A percentile compares a stretch with the other conserved stretches of the same genome.
Evolutionary conservation across 2,329 filamentous ascomycete species (phyloP).

Genomic region (Exutisphaerella laricina): DNA sequence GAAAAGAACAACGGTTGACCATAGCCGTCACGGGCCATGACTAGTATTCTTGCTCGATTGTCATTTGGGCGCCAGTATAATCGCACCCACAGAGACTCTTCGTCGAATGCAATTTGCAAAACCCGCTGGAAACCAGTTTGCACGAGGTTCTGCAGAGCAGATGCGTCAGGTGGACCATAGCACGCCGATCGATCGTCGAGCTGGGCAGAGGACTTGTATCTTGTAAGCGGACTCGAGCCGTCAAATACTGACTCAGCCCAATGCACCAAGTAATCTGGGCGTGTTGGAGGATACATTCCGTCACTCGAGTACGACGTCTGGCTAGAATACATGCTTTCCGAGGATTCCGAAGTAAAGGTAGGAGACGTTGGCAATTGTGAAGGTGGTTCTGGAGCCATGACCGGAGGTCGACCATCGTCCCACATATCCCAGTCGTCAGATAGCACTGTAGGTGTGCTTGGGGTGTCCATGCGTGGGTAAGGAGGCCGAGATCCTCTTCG

Average conservation of each 20-base stretch:
- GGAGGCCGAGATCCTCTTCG: slow-evolving; percentile 10
- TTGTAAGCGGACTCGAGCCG: slow-evolving; percentile 36
- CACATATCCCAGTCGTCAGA: slow-evolving; percentile 11
- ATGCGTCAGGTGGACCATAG: slow-evolving; percentile 16
- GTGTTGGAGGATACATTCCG: slow-evolving; percentile 7
- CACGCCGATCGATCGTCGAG: slow-evolving; percentile 21
- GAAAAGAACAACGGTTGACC: slow-evolving; percentile 44
- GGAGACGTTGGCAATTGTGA: slow-evolving; percentile 32
- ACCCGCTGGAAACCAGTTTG: slow-evolving; percentile 40
- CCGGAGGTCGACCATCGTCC: slow-evolving; percentile 2
- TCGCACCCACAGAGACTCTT: slow-evolving; percentile 34
- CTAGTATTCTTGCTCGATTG: slow-evolving; percentile 50
- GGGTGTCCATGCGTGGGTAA: slow-evolving; percentile 13
- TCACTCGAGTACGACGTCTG: slow-evolving; percentile 28
- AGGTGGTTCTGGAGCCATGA: slow-evolving; percentile 32
- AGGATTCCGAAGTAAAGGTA: slow-evolving; percentile 40
- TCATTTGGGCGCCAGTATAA: slow-evolving; percentile 48
- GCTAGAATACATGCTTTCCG: slow-evolving; percentile 35
- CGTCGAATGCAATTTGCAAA: slow-evolving; percentile 43
- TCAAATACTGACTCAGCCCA: slow-evolving; percentile 44
- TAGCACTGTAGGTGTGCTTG: slow-evolving; percentile 14
- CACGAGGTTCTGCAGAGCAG: slow-evolving; percentile 20
- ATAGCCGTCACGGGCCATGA: slow-evolving; percentile 41
- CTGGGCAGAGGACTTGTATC: slow-evolving; percentile 28
- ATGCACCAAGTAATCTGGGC: slow-evolving; percentile 28